A percentile compares a stretch with the other conserved stretches of the same genome.
These are phyloP conservation scores for Xerocomellus intermedius DNA, from an alignment of 768 basidiomycete species.

Conservation along the genomic window DNA sequence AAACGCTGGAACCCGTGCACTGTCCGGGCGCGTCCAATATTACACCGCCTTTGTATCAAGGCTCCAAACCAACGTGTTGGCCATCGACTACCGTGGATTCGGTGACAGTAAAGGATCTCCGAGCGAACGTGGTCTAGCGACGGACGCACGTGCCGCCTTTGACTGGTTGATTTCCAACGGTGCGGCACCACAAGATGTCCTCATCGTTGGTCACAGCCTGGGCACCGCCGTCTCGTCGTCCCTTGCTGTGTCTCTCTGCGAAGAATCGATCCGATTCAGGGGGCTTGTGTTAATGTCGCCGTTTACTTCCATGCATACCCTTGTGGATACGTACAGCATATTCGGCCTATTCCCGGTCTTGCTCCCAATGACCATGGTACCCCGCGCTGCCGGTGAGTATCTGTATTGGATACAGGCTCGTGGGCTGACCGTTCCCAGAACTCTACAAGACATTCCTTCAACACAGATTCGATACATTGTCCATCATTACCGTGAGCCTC, in stretches of 20 bases:
- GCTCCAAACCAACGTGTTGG: conserved; percentile 71
- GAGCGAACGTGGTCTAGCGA: conserved; percentile 66
- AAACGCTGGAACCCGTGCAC: conserved; percentile 79
- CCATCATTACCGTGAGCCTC: conserved; percentile 53
- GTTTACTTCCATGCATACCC: conserved; percentile 54
- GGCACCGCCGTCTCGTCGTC: conserved; percentile 77
- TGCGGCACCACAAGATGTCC: conserved; percentile 54
- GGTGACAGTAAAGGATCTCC: conserved; percentile 83
- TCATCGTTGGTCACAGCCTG: conserved; percentile 84
- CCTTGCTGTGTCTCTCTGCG: conserved; percentile 46
- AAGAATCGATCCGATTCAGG: conserved; percentile 39
- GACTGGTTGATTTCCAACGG: conserved; percentile 69
- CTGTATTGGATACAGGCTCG: neutral
- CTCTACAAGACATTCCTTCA: conserved; percentile 52
- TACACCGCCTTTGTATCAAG: conserved; percentile 67
- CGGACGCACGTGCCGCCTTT: conserved; percentile 77
- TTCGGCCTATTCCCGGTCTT: conserved; percentile 68
- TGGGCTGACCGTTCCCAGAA: conserved; percentile 34
- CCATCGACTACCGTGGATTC: conserved; percentile 91
- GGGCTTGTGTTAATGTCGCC: conserved; percentile 55
- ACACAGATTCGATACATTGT: conserved; percentile 63
- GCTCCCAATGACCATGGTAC: conserved; percentile 64
- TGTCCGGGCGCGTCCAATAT: conserved; percentile 60
- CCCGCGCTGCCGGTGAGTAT: conserved; percentile 60
- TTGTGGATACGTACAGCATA: conserved; percentile 68